Percentiles rank a stretch among this genome's conserved stretches.
phyloP scores from a whole-genome alignment of 108 stramenopile genomes.

The Bacterosira constricta region DNA sequence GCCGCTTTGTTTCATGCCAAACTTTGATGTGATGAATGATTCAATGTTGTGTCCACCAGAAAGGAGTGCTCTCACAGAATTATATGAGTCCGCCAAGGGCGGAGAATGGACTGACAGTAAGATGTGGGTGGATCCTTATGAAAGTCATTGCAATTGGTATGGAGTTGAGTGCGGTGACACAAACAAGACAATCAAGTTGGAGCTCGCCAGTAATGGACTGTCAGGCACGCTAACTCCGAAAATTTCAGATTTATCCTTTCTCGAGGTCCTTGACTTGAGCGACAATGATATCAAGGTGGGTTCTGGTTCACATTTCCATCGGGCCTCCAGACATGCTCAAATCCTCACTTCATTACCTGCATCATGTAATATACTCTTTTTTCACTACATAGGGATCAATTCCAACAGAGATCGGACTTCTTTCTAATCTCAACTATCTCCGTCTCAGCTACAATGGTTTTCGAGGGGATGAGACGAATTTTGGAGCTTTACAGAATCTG shows the following conservation, averaged over 20 bases:
- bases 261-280: constrained; percentile 53
- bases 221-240: constrained; percentile 52
- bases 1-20: background rate
- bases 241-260: constrained; percentile 47
- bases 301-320: background rate
- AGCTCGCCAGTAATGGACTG: constrained; percentile 28
- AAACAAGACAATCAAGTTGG: background rate
- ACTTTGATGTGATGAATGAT: constrained; percentile 21
- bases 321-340: background rate
- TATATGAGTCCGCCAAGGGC: constrained; percentile 23
- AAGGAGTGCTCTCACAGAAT: constrained; percentile 22
- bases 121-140: constrained; percentile 9
- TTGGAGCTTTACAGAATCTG: background rate
- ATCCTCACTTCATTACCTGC: background rate
- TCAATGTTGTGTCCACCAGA: constrained; percentile 15
- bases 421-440: constrained; percentile 50
- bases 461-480: constrained; percentile 24
- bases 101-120: constrained; percentile 14
- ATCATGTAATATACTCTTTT: background rate
- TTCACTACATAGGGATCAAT: constrained; percentile 50
- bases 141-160: constrained; percentile 2
- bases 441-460: constrained; percentile 58
- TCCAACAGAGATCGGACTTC: constrained; percentile 54
- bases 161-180: constrained; percentile 10
- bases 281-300: constrained; percentile 47